Conservation (phyloP, 2,329 filamentous ascomycete genomes). For the Sporothrix euskadiensis region DNA sequence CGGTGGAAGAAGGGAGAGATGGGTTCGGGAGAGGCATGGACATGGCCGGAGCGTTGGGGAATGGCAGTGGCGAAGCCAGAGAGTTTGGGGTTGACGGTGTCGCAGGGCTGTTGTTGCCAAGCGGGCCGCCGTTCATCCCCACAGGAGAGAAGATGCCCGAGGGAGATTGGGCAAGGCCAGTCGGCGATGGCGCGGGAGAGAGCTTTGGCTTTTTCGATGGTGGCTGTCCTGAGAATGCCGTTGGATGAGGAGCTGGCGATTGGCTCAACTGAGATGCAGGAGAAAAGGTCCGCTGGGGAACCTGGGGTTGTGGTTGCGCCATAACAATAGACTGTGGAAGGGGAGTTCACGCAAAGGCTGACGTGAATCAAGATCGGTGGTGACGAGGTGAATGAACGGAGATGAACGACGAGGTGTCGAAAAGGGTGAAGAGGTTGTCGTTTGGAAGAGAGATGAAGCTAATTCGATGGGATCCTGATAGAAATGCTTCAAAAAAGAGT, state of each 20-base stretch:
- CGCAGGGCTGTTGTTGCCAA: slow-evolving; percentile 28
- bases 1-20: slow-evolving; percentile 43
- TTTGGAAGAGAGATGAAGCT: neutral
- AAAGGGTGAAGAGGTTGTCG: neutral
- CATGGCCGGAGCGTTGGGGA: slow-evolving; percentile 34
- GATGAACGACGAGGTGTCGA: neutral
- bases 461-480: neutral
- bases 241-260: slow-evolving; percentile 29
- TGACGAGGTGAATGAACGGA: neutral
- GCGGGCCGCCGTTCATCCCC: slow-evolving; percentile 2
- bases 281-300: slow-evolving; percentile 34
- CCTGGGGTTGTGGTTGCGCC: slow-evolving; percentile 62
- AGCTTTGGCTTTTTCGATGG: slow-evolving; percentile 34
- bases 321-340: slow-evolving; percentile 40
- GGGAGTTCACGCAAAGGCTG: neutral
- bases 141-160: slow-evolving; percentile 24
- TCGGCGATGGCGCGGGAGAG: slow-evolving; percentile 30
- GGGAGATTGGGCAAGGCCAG: slow-evolving; percentile 25
- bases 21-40: slow-evolving; percentile 60
- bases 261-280: slow-evolving; percentile 34
- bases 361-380: neutral
- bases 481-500: neutral
- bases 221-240: slow-evolving; percentile 35
- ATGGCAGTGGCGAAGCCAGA: slow-evolving; percentile 30
- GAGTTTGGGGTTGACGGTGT: slow-evolving; percentile 33